Percentiles rank a stretch among this genome's conserved stretches.
phyloP scores from a whole-genome alignment of 805 yeast species.

The Komagataella kurtzmanii region DNA sequence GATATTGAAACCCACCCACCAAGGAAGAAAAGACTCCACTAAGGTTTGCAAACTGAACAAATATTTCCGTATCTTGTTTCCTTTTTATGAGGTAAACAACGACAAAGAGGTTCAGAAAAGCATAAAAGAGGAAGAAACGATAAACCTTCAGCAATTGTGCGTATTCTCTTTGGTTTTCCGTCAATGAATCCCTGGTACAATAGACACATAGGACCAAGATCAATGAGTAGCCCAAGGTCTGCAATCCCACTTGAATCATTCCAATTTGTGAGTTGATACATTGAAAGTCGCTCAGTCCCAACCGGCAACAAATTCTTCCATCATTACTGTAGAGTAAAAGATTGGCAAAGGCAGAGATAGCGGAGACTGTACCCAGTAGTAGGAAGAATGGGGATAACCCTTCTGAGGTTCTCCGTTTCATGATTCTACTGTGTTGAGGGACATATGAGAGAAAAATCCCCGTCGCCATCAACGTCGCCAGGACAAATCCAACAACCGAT shows the following conservation, averaged over 20 bases:
- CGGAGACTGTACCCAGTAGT: constrained; percentile 56
- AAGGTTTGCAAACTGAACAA: constrained; percentile 31
- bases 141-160: constrained; percentile 25
- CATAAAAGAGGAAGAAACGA: constrained; percentile 24
- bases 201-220: constrained; percentile 43
- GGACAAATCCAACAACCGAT: constrained; percentile 28
- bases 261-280: constrained; percentile 58
- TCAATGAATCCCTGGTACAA: constrained; percentile 29
- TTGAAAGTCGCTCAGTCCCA: constrained; percentile 30
- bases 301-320: constrained; percentile 49
- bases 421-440: constrained; percentile 61
- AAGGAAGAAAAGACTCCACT: constrained; percentile 56
- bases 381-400: constrained; percentile 68
- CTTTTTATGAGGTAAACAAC: constrained; percentile 15
- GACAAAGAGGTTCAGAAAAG: constrained; percentile 18
- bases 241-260: constrained; percentile 51
- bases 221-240: constrained; percentile 43
- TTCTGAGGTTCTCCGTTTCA: constrained; percentile 48
- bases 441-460: constrained; percentile 62
- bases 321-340: constrained; percentile 45
- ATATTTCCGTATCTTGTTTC: constrained; percentile 11
- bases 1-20: constrained; percentile 55
- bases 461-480: constrained; percentile 40
- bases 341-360: constrained; percentile 56
- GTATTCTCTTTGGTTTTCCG: constrained; percentile 32